Conservation (phyloP, 495 filamentous ascomycete species). For the Thozetella sp. region DNA sequence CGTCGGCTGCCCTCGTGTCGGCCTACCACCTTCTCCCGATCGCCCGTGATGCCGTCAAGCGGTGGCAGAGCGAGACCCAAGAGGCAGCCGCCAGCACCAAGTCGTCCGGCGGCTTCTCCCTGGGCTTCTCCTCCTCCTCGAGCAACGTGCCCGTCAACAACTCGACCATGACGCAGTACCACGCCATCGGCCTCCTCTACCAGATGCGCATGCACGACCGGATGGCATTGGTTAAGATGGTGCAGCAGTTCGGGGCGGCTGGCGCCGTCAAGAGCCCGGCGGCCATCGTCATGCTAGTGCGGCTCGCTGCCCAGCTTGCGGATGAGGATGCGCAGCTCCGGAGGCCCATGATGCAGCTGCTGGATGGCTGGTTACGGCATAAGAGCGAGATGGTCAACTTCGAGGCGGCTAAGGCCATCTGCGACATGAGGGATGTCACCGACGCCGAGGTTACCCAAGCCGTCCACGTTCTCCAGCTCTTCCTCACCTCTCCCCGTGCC, state of each 20-base stretch:
- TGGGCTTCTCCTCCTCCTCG: conserved; percentile 81
- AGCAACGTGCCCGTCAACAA: conserved; percentile 72
- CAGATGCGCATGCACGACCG: conserved; percentile 97
- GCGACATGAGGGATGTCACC: conserved; percentile 88
- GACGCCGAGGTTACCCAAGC: conserved; percentile 92
- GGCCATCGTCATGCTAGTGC: conserved; percentile 87
- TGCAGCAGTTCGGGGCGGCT: conserved; percentile 92
- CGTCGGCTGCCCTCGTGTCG: conserved; percentile 94
- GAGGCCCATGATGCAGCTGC: conserved; percentile 91
- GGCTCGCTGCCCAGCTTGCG: conserved; percentile 90
- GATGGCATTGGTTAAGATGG: conserved; percentile 99
- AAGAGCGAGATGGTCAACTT: conserved; percentile 99
- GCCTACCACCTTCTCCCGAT: conserved; percentile 98
- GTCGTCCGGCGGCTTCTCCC: conserved; percentile 82
- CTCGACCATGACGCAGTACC: conserved; percentile 96
- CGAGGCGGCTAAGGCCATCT: conserved; percentile 97
- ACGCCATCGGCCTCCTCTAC: conserved; percentile 95
- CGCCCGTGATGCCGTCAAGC: conserved; percentile 89
- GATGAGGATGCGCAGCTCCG: conserved; percentile 88
- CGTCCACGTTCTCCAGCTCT: conserved; percentile 91
- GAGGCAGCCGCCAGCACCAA: conserved; percentile 92
- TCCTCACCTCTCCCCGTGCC: conserved; percentile 93
- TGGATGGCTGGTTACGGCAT: conserved; percentile 95
- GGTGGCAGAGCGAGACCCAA: conserved; percentile 99
- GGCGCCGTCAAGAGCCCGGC: conserved; percentile 94